Evolutionary conservation across 192 early-diverging fungal genomes (phyloP), one percentile per base, ranked within the genome.

Genomic region (Allomyces macrogynus): DNA sequence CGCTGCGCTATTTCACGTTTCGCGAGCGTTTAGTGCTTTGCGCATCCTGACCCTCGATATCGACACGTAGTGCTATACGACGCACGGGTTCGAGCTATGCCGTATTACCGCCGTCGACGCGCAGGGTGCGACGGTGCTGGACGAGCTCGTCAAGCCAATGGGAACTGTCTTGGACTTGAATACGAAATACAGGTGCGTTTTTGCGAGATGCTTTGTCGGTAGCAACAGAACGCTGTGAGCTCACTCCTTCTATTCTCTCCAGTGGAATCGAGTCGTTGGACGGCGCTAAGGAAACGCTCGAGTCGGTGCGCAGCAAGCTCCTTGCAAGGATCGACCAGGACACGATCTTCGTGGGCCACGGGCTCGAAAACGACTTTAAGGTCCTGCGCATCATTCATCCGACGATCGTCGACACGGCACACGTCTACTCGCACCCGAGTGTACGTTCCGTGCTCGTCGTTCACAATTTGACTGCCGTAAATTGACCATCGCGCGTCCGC

Each of bases 281-380:
- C 12, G 12, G 16, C 49, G 20, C 49, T 2, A 57, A 14, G 16
- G 20, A 20, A 14, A 57, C 49, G 49, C 49, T 57, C 49, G 49
- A 57, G 49, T 14, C 12, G 20, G 49, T 57, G 49, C 49, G 49
- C 49, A n/a, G 16, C 3, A 14, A 20, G 3, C 16, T 57, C 0
- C 20, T 57, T 5, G 16, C 12, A n/a, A 20, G 20, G 16, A 57
- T 65, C 11, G 43, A 63, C 26, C 20, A 18, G 9, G 23, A 24
- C 3, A 68, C 67, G n/a, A 61, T 68, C 7, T 22, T 68, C 22
- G 26, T 68, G 1, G 67, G 67, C 1, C 67, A 68, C 26, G 63
- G 63, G 0, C 63, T 68, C 16, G 67, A 68, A 12, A 66, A 66
- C 10, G 67, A 68, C 43, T 27, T 68, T 16, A 25, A 20, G 23